Base-by-base conservation (phyloP, 768 basidiomycete genomes). In the Solioccasus polychromus region DNA sequence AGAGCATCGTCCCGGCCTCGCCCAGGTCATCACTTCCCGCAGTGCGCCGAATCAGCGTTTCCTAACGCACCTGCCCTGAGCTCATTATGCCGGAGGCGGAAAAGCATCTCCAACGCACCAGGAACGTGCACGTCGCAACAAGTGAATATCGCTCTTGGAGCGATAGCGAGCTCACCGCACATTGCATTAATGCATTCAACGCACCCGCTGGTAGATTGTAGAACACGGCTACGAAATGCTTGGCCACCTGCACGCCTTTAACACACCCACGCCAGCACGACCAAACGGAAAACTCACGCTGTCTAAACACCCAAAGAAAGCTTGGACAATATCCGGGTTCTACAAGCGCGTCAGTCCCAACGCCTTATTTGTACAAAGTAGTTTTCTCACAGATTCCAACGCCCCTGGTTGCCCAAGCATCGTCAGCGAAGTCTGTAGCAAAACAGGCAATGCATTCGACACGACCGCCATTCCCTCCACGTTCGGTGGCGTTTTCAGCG, bases 261-360 rank as follows among this genome's bases (percentile, higher is more conserved):
- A 43, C 24, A 26, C 17, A 39, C n/a, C n/a, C n/a, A n/a, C 15
- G 14, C 3, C 25, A 14, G 6, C 4, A 29, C 35, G 28, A 34
- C 34, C 44, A 36, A 23, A 18, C 7, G 11, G 19, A 26, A 22
- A 15, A 71, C 77, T 37, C 50, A 89, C 88, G 35, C 79, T 76
- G 35, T 91, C 88, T 73, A 88, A 76, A 59, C 83, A 93, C 8
- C 75, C 75, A 66, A 94, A 95, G 64, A 93, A 94, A 20, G 82
- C 83, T 60, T 92, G 91, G 14, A 92, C 89, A 22, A 95, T 79
- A 61, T 95, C 93, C 0, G 93, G 92, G 59, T 95, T 91, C 91
- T 95, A 42, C 5, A 18, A 38, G 19, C 22, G 10, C 8, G 35
- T 67, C 44, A 63, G 47, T 5, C 15, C 20, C 8, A 14, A 28